Evolutionary conservation across 2,329 filamentous ascomycete genomes (phyloP).

Genomic region (Claviceps sp.): DNA sequence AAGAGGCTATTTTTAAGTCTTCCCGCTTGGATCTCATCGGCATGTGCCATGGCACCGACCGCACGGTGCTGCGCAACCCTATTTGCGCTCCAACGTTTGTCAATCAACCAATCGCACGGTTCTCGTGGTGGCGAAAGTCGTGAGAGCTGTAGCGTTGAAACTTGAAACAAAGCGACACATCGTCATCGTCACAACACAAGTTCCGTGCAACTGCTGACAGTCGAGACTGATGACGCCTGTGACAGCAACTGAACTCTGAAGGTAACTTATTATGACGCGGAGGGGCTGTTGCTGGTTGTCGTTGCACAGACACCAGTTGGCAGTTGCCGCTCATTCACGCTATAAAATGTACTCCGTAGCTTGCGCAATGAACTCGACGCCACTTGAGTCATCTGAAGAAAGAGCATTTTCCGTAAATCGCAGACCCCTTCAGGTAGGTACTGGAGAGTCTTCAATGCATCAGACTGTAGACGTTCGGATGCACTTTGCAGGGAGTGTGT

Average conservation of each 20-base stretch:
- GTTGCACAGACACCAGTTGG: neutral
- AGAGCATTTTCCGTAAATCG: neutral
- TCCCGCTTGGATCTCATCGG: slow-evolving; percentile 1
- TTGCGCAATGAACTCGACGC: neutral
- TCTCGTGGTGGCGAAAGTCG: neutral
- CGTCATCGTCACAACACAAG: no score
- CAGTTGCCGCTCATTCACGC: neutral
- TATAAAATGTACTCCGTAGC: neutral
- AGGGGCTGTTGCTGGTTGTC: neutral
- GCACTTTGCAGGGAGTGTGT: neutral
- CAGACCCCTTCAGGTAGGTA: neutral
- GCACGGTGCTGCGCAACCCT: neutral
- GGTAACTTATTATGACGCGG: neutral
- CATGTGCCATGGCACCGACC: neutral
- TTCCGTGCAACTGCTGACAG: no score
- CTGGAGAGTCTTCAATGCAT: neutral
- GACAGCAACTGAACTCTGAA: neutral
- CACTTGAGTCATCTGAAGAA: neutral
- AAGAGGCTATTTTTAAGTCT: no score
- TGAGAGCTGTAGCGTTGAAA: no score
- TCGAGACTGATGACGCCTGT: no score
- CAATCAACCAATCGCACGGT: neutral
- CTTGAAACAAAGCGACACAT: no score
- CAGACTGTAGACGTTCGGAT: neutral
- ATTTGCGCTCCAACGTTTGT: neutral